Evolutionary conservation across 768 basidiomycete genomes (phyloP).

Genomic region (Boletus pseudo-olivaceus): DNA sequence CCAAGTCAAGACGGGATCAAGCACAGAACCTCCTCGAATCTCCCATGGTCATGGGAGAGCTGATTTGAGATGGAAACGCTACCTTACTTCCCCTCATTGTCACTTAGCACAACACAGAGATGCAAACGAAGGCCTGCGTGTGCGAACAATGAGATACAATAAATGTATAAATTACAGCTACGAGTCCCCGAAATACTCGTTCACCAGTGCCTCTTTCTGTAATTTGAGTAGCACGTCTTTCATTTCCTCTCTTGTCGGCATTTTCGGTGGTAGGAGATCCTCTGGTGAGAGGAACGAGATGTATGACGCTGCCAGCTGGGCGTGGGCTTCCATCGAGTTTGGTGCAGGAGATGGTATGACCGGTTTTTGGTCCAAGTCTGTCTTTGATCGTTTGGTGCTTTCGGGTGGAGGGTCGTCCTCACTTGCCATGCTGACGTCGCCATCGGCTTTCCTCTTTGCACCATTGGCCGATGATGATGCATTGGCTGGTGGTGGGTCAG

Average conservation of each 20-base stretch:
- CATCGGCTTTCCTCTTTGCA: conserved; percentile 57
- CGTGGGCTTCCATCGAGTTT: conserved; percentile 32
- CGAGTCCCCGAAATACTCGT: conserved; percentile 66
- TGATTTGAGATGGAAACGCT: conserved; percentile 4
- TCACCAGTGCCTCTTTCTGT: conserved; percentile 76
- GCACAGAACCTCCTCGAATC: conserved; percentile 14
- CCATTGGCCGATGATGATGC: conserved; percentile 21
- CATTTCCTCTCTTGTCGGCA: conserved; percentile 78
- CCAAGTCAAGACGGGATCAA: conserved; percentile 41
- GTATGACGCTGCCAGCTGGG: conserved; percentile 60
- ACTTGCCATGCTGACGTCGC: conserved; percentile 34
- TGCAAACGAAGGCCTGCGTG: background rate
- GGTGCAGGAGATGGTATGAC: background rate
- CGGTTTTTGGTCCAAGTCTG: conserved; percentile 8
- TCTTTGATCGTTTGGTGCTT: conserved; percentile 31
- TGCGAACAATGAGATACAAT: conserved; percentile 4
- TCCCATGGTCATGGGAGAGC: conserved; percentile 10
- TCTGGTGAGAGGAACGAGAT: conserved; percentile 75
- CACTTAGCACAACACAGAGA: background rate
- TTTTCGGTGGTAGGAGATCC: conserved; percentile 67
- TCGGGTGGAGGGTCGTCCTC: conserved; percentile 26
- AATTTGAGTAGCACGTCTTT: conserved; percentile 69
- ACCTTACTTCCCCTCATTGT: background rate
- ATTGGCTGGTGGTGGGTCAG: conserved; percentile 20
- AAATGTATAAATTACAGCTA: conserved; percentile 13